Percentiles rank a stretch among this genome's conserved stretches.
Evolutionary conservation across 148 eudicot genomes (phyloP).

Genomic region (Beta vulgaris): DNA sequence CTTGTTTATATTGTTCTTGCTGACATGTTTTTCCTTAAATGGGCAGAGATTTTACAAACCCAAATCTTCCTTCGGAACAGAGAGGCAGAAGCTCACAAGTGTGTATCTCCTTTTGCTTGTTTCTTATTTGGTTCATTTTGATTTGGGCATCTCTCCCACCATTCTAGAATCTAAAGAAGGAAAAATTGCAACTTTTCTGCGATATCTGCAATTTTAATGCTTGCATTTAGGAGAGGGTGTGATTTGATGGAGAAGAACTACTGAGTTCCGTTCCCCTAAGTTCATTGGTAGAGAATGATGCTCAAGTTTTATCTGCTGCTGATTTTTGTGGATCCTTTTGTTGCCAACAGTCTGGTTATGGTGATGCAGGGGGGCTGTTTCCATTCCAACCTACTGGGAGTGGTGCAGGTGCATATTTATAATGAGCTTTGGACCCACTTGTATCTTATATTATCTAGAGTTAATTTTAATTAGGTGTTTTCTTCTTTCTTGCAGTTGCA

Average conservation of each 20-base stretch:
- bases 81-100: constrained; percentile 42
- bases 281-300: constrained; percentile 2
- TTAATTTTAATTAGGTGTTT: constrained; percentile 16
- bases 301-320: background rate
- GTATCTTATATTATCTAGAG: constrained; percentile 3
- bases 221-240: no score
- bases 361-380: constrained; percentile 65
- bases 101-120: constrained; percentile 2
- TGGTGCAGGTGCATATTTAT: constrained; percentile 40
- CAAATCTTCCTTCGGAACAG: constrained; percentile 44
- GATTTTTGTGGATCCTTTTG: background rate
- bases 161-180: background rate
- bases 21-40: background rate
- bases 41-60: constrained; percentile 41
- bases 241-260: no score
- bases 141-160: background rate
- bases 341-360: constrained; percentile 69
- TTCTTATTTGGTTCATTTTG: background rate
- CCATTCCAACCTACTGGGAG: constrained; percentile 50
- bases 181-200: background rate
- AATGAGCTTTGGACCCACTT: background rate
- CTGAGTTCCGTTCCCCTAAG: background rate
- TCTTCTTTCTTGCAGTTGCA: constrained; percentile 53
- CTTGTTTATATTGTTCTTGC: constrained; percentile 3
- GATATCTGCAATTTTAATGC: background rate